Base-by-base conservation (phyloP, 306 rosid genomes). In the Cicer pinnatifidum region DNA sequence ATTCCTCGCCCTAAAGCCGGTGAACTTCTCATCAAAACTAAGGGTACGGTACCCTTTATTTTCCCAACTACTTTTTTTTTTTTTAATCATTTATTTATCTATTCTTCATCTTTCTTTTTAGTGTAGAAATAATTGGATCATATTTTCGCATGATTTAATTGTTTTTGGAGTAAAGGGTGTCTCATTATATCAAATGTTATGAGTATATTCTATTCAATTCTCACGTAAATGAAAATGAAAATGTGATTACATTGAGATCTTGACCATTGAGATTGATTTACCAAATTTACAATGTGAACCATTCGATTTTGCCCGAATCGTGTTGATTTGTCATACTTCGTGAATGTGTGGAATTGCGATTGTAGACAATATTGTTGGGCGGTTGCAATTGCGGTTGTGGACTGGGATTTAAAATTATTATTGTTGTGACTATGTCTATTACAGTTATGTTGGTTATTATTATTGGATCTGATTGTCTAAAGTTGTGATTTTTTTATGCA, bases 1-100 rank as follows among this genome's bases (percentile, higher is more conserved):
- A 91, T 94, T 41, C 97, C 97, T 68, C 91, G 87, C 35, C 97
- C 97, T 83, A 89, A 93, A 68, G 82, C 92, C 13, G 97, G 96
- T 13, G 98, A 93, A 83, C 39, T 91, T 67, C 98, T 93, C 83
- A 82, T 93, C 83, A 89, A 79, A 82, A 91, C 90, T 69, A 93
- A 93, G 57, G 96, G 98, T 28, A 28, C 35, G 35, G 35, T 28
- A 28, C 35, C 35, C 35, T 28, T 28, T 4, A 28, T 28, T 28
- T 28, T 28, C 35, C 35, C 35, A 3, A 28, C 35, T 28, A 28
- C 35, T 28, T 28, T 28, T 28, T 23, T 23, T n/a, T 23, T 23
- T 23, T 23, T 23, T 3, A 28, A 28, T 28, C 3, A 28, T 28
- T 28, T 28, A 28, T 28, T 28, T 28, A 28, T 28, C 33, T 28